These are phyloP conservation scores for Stentor coeruleus DNA, from an alignment of 73 alveolate species.

Conservation along the genomic window DNA sequence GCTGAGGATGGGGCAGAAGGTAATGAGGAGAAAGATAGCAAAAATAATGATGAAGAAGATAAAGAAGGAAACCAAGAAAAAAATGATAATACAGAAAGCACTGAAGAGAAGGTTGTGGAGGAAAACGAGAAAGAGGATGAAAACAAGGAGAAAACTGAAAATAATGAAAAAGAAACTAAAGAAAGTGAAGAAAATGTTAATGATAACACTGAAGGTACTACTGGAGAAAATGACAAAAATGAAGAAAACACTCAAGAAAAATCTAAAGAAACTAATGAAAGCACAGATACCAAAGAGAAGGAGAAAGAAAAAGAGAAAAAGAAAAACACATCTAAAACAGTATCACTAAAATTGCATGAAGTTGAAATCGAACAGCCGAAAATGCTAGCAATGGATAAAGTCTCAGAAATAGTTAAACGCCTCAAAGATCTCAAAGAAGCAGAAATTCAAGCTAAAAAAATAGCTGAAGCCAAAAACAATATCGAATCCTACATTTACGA, in stretches of 20 bases:
- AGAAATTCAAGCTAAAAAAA: constrained; percentile 36
- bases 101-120: constrained; percentile 5
- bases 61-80: constrained; percentile 24
- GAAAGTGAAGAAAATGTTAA: neutral
- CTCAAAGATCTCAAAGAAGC: constrained; percentile 20
- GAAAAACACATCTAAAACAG: neutral
- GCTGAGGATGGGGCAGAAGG: constrained; percentile 24
- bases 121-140: constrained; percentile 16
- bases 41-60: constrained; percentile 30
- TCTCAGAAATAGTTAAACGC: neutral
- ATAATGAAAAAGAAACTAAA: neutral
- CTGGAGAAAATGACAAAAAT: neutral
- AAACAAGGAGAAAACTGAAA: neutral
- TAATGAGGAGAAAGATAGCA: constrained; percentile 3
- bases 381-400: neutral
- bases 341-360: neutral
- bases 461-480: constrained; percentile 45
- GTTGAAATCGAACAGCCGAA: neutral
- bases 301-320: neutral
- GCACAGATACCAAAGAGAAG: neutral
- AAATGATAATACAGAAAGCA: neutral
- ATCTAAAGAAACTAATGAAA: neutral
- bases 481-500: constrained; percentile 42
- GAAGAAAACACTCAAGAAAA: neutral
- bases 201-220: no score